These are phyloP conservation scores for Golubevia sp. DNA, from an alignment of 1,284 basidiomycete species.

Conservation along the genomic window DNA sequence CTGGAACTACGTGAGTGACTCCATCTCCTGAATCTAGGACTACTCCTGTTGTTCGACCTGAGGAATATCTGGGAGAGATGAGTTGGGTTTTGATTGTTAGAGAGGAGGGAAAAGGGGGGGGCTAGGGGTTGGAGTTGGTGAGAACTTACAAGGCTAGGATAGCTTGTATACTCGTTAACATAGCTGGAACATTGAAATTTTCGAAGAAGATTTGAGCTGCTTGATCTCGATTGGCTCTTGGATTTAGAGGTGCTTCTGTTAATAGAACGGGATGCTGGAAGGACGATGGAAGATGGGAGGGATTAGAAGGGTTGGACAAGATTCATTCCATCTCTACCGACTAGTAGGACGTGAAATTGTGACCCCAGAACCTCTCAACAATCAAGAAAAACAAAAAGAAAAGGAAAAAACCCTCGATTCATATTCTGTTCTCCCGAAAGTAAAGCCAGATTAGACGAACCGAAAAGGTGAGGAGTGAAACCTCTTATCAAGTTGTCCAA, in stretches of 20 bases:
- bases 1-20: conserved; percentile 98
- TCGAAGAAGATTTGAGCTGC: conserved; percentile 16
- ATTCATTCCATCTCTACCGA: too few species aligned
- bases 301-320: background rate
- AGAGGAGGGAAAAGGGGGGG: background rate
- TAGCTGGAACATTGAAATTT: conserved; percentile 51
- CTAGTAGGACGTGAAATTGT: background rate
- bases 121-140: background rate
- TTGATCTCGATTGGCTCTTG: conserved; percentile 9
- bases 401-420: too few species aligned
- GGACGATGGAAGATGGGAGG: background rate
- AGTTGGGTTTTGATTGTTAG: background rate
- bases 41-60: conserved; percentile 97
- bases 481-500: too few species aligned
- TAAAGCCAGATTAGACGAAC: too few species aligned
- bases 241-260: conserved; percentile 15
- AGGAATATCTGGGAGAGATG: conserved; percentile 78
- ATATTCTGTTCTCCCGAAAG: too few species aligned
- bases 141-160: conserved; percentile 41
- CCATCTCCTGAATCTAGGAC: conserved; percentile 98
- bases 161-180: conserved; percentile 57
- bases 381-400: background rate
- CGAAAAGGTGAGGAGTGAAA: too few species aligned
- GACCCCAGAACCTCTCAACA: background rate
- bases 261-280: conserved; percentile 47